These are phyloP conservation scores for Pichia sp. DNA, from an alignment of 1,139 yeast genomes.

Conservation along the genomic window DNA sequence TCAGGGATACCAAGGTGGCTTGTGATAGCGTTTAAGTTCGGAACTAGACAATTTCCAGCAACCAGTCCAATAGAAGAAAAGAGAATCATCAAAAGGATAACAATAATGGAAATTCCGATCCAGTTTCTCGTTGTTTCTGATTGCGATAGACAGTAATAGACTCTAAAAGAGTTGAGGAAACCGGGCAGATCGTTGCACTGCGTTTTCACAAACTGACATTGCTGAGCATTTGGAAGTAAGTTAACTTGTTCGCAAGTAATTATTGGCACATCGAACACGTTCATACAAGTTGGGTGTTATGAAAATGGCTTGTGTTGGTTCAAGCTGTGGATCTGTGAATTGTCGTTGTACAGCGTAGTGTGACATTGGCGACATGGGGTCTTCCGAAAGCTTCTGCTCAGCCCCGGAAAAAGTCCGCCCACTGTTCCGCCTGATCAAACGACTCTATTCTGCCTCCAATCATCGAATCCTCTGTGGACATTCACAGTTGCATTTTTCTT, in stretches of 20 bases:
- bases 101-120: conserved; percentile 19
- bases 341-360: too few relatives aligned
- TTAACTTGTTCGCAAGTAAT: conserved; percentile 25
- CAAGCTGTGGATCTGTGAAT: too few relatives aligned
- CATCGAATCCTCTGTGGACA: too few relatives aligned
- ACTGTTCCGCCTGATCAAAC: too few relatives aligned
- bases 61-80: conserved; percentile 44
- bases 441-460: too few relatives aligned
- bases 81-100: conserved; percentile 27
- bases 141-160: conserved; percentile 34
- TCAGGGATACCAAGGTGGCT: conserved; percentile 43
- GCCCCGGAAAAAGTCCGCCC: too few relatives aligned
- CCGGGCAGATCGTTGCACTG: conserved; percentile 41
- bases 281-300: not conserved
- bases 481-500: not conserved
- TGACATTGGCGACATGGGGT: too few relatives aligned
- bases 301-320: not conserved
- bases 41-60: conserved; percentile 50
- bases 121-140: conserved; percentile 18
- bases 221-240: conserved; percentile 30
- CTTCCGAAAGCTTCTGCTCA: too few relatives aligned
- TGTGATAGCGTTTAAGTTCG: conserved; percentile 47
- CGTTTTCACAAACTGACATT: conserved; percentile 37
- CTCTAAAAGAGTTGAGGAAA: conserved; percentile 33
- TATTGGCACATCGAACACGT: conserved; percentile 2